These are phyloP conservation scores for Pseudogymnoascus pannorum DNA, from an alignment of 2,329 filamentous ascomycete genomes.

Conservation along the genomic window DNA sequence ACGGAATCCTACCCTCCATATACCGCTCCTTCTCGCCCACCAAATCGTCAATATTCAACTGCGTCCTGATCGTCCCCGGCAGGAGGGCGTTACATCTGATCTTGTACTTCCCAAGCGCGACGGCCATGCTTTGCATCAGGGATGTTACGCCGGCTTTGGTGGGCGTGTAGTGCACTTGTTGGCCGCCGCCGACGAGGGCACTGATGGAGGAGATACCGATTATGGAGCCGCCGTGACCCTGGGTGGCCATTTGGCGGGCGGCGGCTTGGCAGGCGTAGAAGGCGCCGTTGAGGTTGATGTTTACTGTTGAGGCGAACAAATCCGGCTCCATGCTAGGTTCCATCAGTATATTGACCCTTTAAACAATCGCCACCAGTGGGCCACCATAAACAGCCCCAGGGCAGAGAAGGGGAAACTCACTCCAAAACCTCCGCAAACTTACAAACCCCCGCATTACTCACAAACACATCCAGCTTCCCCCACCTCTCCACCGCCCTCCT, in stretches of 20 bases:
- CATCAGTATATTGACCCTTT: background rate
- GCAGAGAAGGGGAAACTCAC: slow-evolving; percentile 32
- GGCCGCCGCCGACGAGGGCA: slow-evolving; percentile 68
- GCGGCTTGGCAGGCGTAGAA: slow-evolving; percentile 84
- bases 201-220: slow-evolving; percentile 69
- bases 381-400: background rate
- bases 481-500: slow-evolving; percentile 54
- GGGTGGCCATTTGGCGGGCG: slow-evolving; percentile 68
- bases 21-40: slow-evolving; percentile 65
- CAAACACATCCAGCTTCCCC: slow-evolving; percentile 65
- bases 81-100: slow-evolving; percentile 80
- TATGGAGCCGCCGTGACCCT: slow-evolving; percentile 66
- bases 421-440: slow-evolving; percentile 81
- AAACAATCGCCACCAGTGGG: background rate
- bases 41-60: slow-evolving; percentile 77
- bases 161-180: slow-evolving; percentile 79
- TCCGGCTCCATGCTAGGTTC: slow-evolving; percentile 51
- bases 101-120: slow-evolving; percentile 65
- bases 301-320: slow-evolving; percentile 64
- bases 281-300: slow-evolving; percentile 79
- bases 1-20: slow-evolving; percentile 74
- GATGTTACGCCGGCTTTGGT: slow-evolving; percentile 78
- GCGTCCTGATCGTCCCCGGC: slow-evolving; percentile 76
- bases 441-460: slow-evolving; percentile 85
- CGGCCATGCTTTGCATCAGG: slow-evolving; percentile 77